These are phyloP conservation scores for Penicillium sp. DNA, from an alignment of 2,329 filamentous ascomycete genomes.

Conservation along the genomic window DNA sequence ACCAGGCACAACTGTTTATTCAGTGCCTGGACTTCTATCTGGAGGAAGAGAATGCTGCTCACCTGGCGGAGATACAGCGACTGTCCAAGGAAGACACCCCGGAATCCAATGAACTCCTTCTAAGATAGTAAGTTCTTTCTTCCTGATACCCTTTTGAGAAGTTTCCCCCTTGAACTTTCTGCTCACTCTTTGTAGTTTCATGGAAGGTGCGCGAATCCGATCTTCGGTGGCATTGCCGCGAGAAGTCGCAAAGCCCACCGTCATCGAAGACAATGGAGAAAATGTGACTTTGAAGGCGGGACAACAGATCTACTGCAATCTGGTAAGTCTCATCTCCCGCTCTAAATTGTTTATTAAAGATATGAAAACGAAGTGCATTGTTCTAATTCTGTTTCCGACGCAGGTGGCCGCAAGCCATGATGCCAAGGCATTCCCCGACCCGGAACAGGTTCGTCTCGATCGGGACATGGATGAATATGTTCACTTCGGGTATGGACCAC, in stretches of 20 bases:
- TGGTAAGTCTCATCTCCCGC: slow-evolving; percentile 32
- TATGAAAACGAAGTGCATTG: background rate
- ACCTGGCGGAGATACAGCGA: slow-evolving; percentile 54
- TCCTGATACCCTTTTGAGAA: background rate
- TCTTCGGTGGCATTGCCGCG: slow-evolving; percentile 44
- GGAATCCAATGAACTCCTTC: slow-evolving; percentile 53
- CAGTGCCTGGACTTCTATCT: slow-evolving; percentile 64
- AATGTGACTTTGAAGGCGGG: slow-evolving; percentile 40
- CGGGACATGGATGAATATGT: slow-evolving; percentile 68
- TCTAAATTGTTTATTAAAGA: no score
- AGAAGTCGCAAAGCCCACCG: slow-evolving; percentile 36
- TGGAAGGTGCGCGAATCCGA: slow-evolving; percentile 45
- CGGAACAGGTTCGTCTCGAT: slow-evolving; percentile 59
- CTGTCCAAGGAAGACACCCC: slow-evolving; percentile 52
- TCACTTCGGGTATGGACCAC: slow-evolving; percentile 66
- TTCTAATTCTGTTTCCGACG: background rate
- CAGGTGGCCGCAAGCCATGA: slow-evolving; percentile 43
- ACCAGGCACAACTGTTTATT: slow-evolving; percentile 62
- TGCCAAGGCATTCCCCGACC: slow-evolving; percentile 42
- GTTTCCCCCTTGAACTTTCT: background rate
- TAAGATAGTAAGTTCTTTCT: slow-evolving; percentile 51
- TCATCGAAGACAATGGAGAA: slow-evolving; percentile 40
- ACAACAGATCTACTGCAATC: slow-evolving; percentile 40
- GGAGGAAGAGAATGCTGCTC: slow-evolving; percentile 50
- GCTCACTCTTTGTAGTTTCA: slow-evolving; percentile 36